Base-by-base conservation (phyloP, 2,329 filamentous ascomycete genomes). In the Calonectria pseudoreteaudii region DNA sequence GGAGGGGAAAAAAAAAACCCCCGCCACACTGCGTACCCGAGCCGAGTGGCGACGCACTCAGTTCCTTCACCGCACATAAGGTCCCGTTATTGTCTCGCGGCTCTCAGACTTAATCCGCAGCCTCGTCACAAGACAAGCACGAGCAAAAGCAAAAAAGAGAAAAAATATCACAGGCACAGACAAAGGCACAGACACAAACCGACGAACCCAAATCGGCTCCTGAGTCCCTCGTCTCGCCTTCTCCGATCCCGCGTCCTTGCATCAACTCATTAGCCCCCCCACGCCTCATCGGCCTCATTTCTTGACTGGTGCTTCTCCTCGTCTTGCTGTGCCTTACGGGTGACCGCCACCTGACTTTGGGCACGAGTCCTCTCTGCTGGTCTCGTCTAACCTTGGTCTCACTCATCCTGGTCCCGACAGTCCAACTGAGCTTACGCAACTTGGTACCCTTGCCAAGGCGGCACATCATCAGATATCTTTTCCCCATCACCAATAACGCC, bases 31-130 rank as follows among this genome's bases (percentile, higher is more conserved):
- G 49, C 60, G 38, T 66, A 66, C 60, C 38, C 74, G 65, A 69
- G 26, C 66, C 66, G 70, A 68, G 66, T n/a, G 34, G 65, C 66
- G 58, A 75, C 68, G 47, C 50, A 53, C 41, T 53, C 49, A 49
- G 47, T 68, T 65, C 72, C 72, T 75, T 75, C 74, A 74, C 74
- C 74, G 68, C 71, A 70, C 74, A 69, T 72, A 68, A 58, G 38
- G 52, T 36, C 71, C 70, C 53, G 31, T 44, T 20, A 52, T 26
- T n/a, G 28, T 44, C 44, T 64, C 34, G 41, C 49, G 31, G 58
- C 56, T 53, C 68, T 70, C 68, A 53, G 44, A 52, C 34, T 49
- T 36, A 16, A 68, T 52, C 18, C 53, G 34, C 34, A 50, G 38
- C 53, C 41, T 60, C 10, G 44, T 38, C 65, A 67, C 65, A 56